These are phyloP conservation scores for Suillus weaverae DNA, from an alignment of 768 basidiomycete species.

Conservation along the genomic window DNA sequence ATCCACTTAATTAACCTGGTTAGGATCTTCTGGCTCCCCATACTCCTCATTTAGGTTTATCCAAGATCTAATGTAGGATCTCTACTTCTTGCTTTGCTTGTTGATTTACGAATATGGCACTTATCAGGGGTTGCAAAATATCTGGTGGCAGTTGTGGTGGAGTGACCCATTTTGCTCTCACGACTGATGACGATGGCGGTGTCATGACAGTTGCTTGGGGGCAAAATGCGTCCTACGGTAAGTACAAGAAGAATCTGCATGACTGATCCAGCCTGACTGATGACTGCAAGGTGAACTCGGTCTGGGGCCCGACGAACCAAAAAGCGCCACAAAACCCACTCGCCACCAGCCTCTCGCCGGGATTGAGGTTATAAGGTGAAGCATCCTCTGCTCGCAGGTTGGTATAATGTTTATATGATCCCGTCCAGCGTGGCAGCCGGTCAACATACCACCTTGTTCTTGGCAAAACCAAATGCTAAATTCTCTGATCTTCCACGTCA, in stretches of 20 bases:
- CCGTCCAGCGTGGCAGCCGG: slow-evolving; percentile 71
- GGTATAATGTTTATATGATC: slow-evolving; percentile 6
- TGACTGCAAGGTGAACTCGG: slow-evolving; percentile 67
- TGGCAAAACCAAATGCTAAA: slow-evolving; percentile 73
- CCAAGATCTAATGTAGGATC: slow-evolving; percentile 76
- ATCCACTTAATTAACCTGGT: slow-evolving; percentile 9
- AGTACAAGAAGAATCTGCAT: slow-evolving; percentile 2
- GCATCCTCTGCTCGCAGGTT: slow-evolving; percentile 33
- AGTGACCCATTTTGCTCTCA: slow-evolving; percentile 83
- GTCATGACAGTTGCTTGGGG: slow-evolving; percentile 86
- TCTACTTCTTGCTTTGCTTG: neutral
- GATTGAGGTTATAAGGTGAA: slow-evolving; percentile 72
- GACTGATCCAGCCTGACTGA: slow-evolving; percentile 3
- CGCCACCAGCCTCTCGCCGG: slow-evolving; percentile 69
- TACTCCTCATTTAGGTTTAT: slow-evolving; percentile 86
- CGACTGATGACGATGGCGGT: slow-evolving; percentile 71
- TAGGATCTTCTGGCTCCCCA: slow-evolving; percentile 86
- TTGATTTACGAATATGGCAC: slow-evolving; percentile 6
- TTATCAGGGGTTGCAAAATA: slow-evolving; percentile 75
- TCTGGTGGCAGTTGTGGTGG: slow-evolving; percentile 72
- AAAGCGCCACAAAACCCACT: slow-evolving; percentile 84
- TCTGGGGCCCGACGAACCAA: slow-evolving; percentile 75
- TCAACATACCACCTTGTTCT: slow-evolving; percentile 83
- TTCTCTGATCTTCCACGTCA: slow-evolving; percentile 79
- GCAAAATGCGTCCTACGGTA: slow-evolving; percentile 84